Percentiles rank a stretch among this genome's conserved stretches.
Conservation (phyloP, 2,329 filamentous ascomycete species). For the Raffaelea ambrosiae region DNA sequence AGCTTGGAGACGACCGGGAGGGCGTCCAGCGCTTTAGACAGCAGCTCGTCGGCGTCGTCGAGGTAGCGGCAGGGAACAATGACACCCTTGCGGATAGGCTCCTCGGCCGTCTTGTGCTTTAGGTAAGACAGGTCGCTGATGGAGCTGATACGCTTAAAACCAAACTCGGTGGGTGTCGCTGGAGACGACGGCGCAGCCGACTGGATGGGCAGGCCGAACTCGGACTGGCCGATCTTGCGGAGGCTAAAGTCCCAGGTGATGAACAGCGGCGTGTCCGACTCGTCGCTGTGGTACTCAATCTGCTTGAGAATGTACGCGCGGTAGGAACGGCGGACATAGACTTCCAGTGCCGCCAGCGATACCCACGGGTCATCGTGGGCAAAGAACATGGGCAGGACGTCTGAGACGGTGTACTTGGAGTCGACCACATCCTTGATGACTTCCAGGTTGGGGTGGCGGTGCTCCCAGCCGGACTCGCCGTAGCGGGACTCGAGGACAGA, state of each 20-base stretch:
- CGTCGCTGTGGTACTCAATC: slow-evolving; percentile 79
- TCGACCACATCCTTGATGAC: slow-evolving; percentile 97
- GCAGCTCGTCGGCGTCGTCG: slow-evolving; percentile 83
- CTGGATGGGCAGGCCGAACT: slow-evolving; percentile 74
- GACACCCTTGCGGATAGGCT: slow-evolving; percentile 83
- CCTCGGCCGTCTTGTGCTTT: slow-evolving; percentile 60
- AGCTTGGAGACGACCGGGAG: slow-evolving; percentile 65
- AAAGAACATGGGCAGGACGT: slow-evolving; percentile 93
- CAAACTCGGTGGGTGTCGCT: slow-evolving; percentile 59
- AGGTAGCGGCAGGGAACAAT: slow-evolving; percentile 90
- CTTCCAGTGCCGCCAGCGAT: slow-evolving; percentile 83
- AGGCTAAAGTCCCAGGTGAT: slow-evolving; percentile 95
- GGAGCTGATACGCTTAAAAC: slow-evolving; percentile 78
- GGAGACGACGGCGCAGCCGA: slow-evolving; percentile 78
- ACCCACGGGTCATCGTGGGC: slow-evolving; percentile 92
- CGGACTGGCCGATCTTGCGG: slow-evolving; percentile 83
- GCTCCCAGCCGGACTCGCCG: slow-evolving; percentile 93
- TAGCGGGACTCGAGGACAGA: slow-evolving; percentile 96
- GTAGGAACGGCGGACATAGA: slow-evolving; percentile 94
- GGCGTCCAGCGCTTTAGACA: slow-evolving; percentile 75
- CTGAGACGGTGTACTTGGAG: slow-evolving; percentile 97
- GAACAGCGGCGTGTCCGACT: slow-evolving; percentile 59
- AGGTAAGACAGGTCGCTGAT: slow-evolving; percentile 96
- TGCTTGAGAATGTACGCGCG: slow-evolving; percentile 88
- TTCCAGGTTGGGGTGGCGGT: slow-evolving; percentile 82